Conservation (phyloP, 2,329 filamentous ascomycete species). For the Arthrinium phaeospermum region DNA sequence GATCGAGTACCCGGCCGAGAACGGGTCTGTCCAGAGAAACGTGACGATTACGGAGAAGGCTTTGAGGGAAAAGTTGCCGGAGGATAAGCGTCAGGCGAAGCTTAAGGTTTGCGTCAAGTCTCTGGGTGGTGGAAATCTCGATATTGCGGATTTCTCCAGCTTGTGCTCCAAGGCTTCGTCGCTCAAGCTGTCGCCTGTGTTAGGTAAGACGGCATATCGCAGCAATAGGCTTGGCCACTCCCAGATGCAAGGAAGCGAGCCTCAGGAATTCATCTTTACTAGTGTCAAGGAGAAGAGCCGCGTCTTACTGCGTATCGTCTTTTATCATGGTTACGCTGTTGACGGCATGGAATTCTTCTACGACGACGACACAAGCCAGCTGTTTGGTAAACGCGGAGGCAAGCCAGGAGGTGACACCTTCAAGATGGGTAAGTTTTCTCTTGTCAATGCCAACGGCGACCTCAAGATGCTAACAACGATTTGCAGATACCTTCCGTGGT, state of each 20-base stretch:
- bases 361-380: constrained; percentile 81
- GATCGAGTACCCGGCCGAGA: constrained; percentile 77
- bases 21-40: constrained; percentile 70
- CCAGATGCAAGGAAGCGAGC: constrained; percentile 70
- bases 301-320: constrained; percentile 73
- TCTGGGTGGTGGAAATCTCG: constrained; percentile 73
- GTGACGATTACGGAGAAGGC: constrained; percentile 77
- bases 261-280: constrained; percentile 76
- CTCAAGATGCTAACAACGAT: constrained; percentile 29
- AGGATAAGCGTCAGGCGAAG: constrained; percentile 72
- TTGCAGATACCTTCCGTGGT: constrained; percentile 76
- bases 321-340: constrained; percentile 78
- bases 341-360: constrained; percentile 93
- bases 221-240: constrained; percentile 77
- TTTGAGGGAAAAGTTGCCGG: constrained; percentile 72
- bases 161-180: constrained; percentile 74
- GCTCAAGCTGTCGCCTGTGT: constrained; percentile 71
- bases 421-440: constrained; percentile 67
- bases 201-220: constrained; percentile 75
- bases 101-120: constrained; percentile 79
- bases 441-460: neutral
- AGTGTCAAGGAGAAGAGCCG: constrained; percentile 72
- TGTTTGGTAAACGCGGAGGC: constrained; percentile 84
- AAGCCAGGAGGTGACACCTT: constrained; percentile 75
- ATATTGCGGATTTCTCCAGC: constrained; percentile 76